Conservation (phyloP, 768 basidiomycete species). For the Trametes gibbosa region DNA sequence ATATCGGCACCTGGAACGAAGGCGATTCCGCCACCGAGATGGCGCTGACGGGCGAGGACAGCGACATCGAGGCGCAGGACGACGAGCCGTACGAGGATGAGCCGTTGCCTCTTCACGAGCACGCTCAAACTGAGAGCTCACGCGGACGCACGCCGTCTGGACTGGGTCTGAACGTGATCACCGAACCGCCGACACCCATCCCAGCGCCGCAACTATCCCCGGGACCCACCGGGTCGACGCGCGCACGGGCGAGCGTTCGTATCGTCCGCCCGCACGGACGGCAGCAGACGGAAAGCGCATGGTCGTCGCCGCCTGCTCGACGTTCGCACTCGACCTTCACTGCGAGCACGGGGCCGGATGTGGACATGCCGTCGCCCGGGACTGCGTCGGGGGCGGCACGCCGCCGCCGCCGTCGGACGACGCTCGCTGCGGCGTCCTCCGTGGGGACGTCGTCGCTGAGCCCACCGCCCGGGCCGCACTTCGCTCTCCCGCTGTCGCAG, state of each 20-base stretch:
- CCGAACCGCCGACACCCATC: constrained; percentile 17
- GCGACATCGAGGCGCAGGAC: constrained; percentile 24
- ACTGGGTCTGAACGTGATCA: constrained; percentile 12
- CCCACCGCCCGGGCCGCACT: constrained; percentile 5
- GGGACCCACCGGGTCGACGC: neutral
- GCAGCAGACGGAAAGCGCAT: constrained; percentile 23
- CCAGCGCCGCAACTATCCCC: constrained; percentile 13
- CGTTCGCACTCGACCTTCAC: constrained; percentile 17
- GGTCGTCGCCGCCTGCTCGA: constrained; percentile 11
- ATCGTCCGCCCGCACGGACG: constrained; percentile 2
- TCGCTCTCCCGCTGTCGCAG: too few relatives aligned
- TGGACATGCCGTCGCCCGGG: constrained; percentile 3
- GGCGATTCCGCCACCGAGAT: constrained; percentile 35
- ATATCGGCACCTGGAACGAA: constrained; percentile 41
- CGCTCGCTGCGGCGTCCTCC: constrained; percentile 3
- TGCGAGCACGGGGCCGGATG: constrained; percentile 9
- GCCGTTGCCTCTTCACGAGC: constrained; percentile 27
- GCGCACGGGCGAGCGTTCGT: neutral
- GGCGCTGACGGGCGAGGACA: constrained; percentile 14
- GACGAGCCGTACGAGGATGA: constrained; percentile 27
- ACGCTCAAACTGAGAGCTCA: neutral
- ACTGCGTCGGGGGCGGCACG: neutral
- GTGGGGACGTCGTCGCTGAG: neutral
- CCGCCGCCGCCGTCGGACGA: constrained; percentile 17
- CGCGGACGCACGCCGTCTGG: constrained; percentile 8